These are phyloP conservation scores for Wickerhamomyces kurtzmanii DNA, from an alignment of 805 yeast species.

Conservation along the genomic window DNA sequence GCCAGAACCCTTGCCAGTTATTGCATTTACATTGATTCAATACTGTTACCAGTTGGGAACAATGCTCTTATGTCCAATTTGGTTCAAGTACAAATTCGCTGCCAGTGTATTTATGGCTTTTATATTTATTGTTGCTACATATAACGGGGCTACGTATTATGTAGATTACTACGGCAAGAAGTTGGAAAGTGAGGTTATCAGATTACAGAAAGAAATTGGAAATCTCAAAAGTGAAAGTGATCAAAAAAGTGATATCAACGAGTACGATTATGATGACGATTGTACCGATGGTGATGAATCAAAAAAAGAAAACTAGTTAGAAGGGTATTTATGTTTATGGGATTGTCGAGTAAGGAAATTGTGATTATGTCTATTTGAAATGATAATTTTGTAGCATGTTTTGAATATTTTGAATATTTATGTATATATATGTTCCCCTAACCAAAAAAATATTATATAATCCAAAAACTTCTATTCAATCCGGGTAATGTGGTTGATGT, in stretches of 20 bases:
- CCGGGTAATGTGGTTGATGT: too few species aligned
- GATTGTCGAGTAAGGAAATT: too few species aligned
- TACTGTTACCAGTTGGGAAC: constrained; percentile 79
- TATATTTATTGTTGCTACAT: constrained; percentile 74
- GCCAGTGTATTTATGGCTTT: constrained; percentile 59
- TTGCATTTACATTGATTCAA: constrained; percentile 80
- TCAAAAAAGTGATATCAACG: not conserved
- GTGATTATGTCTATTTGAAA: too few species aligned
- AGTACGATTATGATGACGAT: too few species aligned
- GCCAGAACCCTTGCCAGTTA: constrained; percentile 79
- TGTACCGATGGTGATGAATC: too few species aligned
- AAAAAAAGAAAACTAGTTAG: too few species aligned
- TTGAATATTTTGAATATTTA: too few species aligned
- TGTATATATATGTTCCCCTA: too few species aligned
- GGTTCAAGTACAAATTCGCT: constrained; percentile 62
- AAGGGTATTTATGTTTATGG: too few species aligned
- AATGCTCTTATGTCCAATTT: constrained; percentile 84
- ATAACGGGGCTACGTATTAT: constrained; percentile 93
- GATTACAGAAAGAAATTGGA: constrained; percentile 62
- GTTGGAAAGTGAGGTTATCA: constrained; percentile 75
- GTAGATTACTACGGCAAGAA: constrained; percentile 86
- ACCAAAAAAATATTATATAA: too few species aligned
- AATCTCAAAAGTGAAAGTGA: constrained; percentile 37
- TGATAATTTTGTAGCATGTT: too few species aligned
- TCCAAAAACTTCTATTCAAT: too few species aligned